These are phyloP conservation scores for Suillus clintonianus DNA, from an alignment of 768 basidiomycete species.

Conservation along the genomic window DNA sequence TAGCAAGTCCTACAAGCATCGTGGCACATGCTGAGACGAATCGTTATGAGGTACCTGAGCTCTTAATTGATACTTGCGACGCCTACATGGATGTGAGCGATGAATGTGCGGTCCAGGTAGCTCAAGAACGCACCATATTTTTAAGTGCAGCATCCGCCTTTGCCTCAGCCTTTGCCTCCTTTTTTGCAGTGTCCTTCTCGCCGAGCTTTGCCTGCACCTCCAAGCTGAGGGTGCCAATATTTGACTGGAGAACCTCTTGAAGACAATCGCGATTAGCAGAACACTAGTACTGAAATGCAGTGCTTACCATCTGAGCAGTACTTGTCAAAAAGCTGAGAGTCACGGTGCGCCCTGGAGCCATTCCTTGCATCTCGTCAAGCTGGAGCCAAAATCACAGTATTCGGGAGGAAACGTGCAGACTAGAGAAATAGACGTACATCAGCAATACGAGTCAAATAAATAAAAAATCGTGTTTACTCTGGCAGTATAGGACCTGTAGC, in stretches of 20 bases:
- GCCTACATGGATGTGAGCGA: slow-evolving; percentile 2
- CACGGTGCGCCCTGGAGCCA: slow-evolving; percentile 77
- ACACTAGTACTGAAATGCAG: background rate
- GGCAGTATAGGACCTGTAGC: slow-evolving; percentile 65
- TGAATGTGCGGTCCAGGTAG: background rate
- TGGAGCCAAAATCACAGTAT: slow-evolving; percentile 95
- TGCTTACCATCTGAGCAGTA: slow-evolving; percentile 86
- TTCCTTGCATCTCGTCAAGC: slow-evolving; percentile 87
- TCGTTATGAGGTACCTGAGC: too few relatives aligned
- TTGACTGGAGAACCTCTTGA: slow-evolving; percentile 75
- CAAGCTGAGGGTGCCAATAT: slow-evolving; percentile 76
- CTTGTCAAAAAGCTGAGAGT: slow-evolving; percentile 69
- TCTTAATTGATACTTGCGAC: slow-evolving; percentile 81
- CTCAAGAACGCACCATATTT: slow-evolving; percentile 53
- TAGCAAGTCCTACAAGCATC: slow-evolving; percentile 69
- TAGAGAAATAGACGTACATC: slow-evolving; percentile 27
- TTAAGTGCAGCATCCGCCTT: slow-evolving; percentile 79
- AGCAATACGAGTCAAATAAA: background rate
- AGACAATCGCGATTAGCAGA: slow-evolving; percentile 1
- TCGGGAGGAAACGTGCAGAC: slow-evolving; percentile 93
- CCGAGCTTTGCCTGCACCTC: slow-evolving; percentile 78
- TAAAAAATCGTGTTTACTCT: slow-evolving; percentile 39
- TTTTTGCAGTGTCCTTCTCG: slow-evolving; percentile 78
- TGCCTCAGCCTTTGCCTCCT: slow-evolving; percentile 82
- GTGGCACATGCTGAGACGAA: slow-evolving; percentile 75